Evolutionary conservation across 176 grass and related monocot genomes (phyloP).

Genomic region (Oryza brachyantha): DNA sequence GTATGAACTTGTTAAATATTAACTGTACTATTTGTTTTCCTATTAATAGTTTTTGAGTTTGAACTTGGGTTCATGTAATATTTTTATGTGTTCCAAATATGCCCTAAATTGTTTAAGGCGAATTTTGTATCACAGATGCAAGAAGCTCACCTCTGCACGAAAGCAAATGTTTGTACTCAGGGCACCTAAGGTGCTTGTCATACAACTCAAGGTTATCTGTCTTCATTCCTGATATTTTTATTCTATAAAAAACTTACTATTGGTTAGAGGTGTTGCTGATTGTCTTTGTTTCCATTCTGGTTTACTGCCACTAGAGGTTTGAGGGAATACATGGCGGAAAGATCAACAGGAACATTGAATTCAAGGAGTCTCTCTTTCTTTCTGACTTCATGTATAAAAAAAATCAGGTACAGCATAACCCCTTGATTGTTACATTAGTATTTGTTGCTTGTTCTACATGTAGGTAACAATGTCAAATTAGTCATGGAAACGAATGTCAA

Average conservation of each 20-base stretch:
- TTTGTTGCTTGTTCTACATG: not conserved
- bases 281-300: not conserved
- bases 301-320: slow-evolving; percentile 64
- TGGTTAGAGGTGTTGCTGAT: slow-evolving; percentile 5
- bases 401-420: slow-evolving; percentile 57
- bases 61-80: not conserved
- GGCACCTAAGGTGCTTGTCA: slow-evolving; percentile 95
- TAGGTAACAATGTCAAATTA: not conserved
- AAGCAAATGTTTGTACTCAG: slow-evolving; percentile 91
- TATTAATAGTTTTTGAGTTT: slow-evolving; percentile 5
- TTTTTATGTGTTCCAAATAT: not conserved
- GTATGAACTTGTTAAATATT: not conserved
- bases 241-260: slow-evolving; percentile 12
- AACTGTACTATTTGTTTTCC: not conserved
- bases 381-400: slow-evolving; percentile 77
- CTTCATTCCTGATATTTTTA: slow-evolving; percentile 21
- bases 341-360: slow-evolving; percentile 89
- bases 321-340: slow-evolving; percentile 90
- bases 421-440: slow-evolving; percentile 1
- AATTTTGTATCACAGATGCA: slow-evolving; percentile 61
- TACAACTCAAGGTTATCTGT: slow-evolving; percentile 89
- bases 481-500: not conserved
- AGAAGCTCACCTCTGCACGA: slow-evolving; percentile 79
- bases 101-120: slow-evolving; percentile 22
- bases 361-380: slow-evolving; percentile 79